Conservation (phyloP, 202 grass and related monocot genomes). For the Panicum hallii region DNA sequence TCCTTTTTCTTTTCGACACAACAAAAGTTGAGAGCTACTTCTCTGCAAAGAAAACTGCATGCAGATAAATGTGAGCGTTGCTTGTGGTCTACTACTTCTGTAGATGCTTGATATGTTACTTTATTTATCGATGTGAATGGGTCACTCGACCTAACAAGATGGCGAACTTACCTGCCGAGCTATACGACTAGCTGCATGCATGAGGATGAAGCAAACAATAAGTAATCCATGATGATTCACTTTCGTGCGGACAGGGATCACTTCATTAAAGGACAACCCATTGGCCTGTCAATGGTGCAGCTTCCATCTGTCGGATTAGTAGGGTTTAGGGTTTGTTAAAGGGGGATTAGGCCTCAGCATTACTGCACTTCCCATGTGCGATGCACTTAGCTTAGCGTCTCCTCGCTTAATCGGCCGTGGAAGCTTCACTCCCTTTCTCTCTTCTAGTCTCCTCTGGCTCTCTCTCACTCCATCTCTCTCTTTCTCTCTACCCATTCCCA, state of each 20-base stretch:
- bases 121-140: neutral
- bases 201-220: constrained; percentile 31
- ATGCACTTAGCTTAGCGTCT: constrained; percentile 8
- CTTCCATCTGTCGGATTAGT: constrained; percentile 23
- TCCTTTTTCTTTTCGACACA: neutral
- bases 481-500: constrained; percentile 3
- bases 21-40: neutral
- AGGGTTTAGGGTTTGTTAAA: constrained; percentile 47
- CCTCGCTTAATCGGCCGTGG: constrained; percentile 9
- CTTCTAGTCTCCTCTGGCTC: neutral
- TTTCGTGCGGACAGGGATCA: constrained; percentile 40
- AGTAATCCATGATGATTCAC: constrained; percentile 49
- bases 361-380: constrained; percentile 39
- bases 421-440: constrained; percentile 50
- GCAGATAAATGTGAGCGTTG: constrained; percentile 2
- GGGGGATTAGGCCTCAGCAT: constrained; percentile 27
- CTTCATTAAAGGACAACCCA: constrained; percentile 38
- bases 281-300: constrained; percentile 22
- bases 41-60: neutral
- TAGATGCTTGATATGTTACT: constrained; percentile 34
- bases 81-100: constrained; percentile 41
- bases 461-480: neutral
- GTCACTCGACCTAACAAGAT: constrained; percentile 20
- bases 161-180: constrained; percentile 27
- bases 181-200: constrained; percentile 28